These are phyloP conservation scores for Jimgerdemannia flammicorona DNA, from an alignment of 192 early-diverging fungal species.

Conservation along the genomic window DNA sequence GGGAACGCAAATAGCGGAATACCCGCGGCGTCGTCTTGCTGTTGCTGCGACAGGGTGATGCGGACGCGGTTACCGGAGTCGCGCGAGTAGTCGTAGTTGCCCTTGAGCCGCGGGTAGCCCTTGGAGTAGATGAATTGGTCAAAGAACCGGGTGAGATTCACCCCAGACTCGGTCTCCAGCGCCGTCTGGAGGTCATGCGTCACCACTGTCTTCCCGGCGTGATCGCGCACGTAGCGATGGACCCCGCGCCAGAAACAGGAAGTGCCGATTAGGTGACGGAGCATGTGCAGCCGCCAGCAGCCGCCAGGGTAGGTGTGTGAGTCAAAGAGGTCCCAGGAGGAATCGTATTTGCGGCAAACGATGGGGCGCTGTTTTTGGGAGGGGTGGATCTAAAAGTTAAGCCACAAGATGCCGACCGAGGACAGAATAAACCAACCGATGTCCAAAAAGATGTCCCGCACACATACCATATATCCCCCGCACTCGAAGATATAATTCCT, in stretches of 20 bases:
- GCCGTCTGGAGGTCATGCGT: constrained; percentile 48
- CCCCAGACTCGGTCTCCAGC: constrained; percentile 47
- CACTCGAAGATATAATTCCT: constrained; percentile 19
- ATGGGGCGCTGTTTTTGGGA: constrained; percentile 43
- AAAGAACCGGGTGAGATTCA: constrained; percentile 58
- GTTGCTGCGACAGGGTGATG: constrained; percentile 47
- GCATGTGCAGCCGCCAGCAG: constrained; percentile 47
- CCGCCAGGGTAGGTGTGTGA: constrained; percentile 51
- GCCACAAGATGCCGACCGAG: too few relatives aligned
- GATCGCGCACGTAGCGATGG: constrained; percentile 35
- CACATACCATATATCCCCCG: constrained; percentile 14
- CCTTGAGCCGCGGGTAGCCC: constrained; percentile 52
- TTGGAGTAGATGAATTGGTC: constrained; percentile 68
- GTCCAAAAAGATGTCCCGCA: not conserved
- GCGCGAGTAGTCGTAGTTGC: constrained; percentile 50
- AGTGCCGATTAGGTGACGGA: constrained; percentile 41
- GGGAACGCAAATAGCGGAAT: constrained; percentile 42
- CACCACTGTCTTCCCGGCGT: constrained; percentile 35
- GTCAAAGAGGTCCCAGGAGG: constrained; percentile 51
- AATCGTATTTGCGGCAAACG: constrained; percentile 42
- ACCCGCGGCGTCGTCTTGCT: constrained; percentile 21
- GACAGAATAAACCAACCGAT: too few relatives aligned
- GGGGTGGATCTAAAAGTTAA: not conserved
- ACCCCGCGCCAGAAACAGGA: constrained; percentile 46
- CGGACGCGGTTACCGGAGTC: constrained; percentile 53